These are phyloP conservation scores for Podila epicladia DNA, from an alignment of 192 early-diverging fungal species.

Conservation along the genomic window DNA sequence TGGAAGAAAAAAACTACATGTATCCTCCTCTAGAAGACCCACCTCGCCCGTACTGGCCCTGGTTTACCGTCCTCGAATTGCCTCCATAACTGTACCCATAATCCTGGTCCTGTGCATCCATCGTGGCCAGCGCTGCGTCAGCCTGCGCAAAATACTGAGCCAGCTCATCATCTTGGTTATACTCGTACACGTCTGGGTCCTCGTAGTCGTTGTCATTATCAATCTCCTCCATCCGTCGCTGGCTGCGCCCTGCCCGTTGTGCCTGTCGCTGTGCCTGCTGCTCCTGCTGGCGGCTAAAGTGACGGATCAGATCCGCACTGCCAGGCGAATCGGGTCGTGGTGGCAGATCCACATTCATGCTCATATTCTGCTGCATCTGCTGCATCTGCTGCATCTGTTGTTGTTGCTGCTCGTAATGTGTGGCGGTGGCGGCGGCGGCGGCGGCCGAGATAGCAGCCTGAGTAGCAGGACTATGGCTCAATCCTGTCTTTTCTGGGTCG, in stretches of 20 bases:
- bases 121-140: conserved; percentile 23
- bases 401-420: conserved; percentile 9
- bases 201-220: background rate
- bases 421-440: conserved; percentile 5
- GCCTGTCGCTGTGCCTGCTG: conserved; percentile 13
- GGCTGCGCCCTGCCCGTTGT: background rate
- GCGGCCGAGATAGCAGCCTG: conserved; percentile 32
- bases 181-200: conserved; percentile 40
- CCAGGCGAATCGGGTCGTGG: conserved; percentile 21
- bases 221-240: conserved; percentile 1
- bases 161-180: conserved; percentile 47
- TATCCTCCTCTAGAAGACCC: too few relatives aligned
- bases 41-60: too few relatives aligned
- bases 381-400: conserved; percentile 19
- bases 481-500: background rate
- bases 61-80: too few relatives aligned
- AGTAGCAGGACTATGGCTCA: background rate
- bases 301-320: conserved; percentile 39
- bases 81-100: too few relatives aligned
- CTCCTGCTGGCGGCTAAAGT: conserved; percentile 43
- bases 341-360: too few relatives aligned
- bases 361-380: too few relatives aligned
- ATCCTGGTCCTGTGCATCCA: too few relatives aligned
- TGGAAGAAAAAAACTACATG: too few relatives aligned
- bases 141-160: conserved; percentile 48